Evolutionary conservation across 768 basidiomycete species (phyloP), one percentile per base, ranked within the genome.

Genomic region (Boletales sp.): DNA sequence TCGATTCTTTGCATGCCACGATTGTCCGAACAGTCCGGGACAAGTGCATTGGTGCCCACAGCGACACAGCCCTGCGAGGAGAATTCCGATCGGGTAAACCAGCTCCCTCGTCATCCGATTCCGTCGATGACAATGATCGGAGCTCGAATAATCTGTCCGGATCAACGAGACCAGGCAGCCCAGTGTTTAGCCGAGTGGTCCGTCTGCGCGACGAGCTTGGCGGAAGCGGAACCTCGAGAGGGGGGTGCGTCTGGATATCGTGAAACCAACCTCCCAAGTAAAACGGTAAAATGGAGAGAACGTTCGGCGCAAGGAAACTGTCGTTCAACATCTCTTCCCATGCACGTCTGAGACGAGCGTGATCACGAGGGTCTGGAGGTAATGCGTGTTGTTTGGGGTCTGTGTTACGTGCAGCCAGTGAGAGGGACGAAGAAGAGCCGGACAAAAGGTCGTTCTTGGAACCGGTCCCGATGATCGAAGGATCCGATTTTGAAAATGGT

Each of bases 291-390:
- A 87, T 73, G 15, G 81, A 75, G 52, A 81, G 69, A 8, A 82
- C 61, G 17, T 77, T 77, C 8, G 77, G 63, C 0, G 79, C 69
- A 32, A 88, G 68, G 59, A 86, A 85, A 15, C 80, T 72, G 19
- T 66, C 71, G 39, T 75, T 63, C 28, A 88, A 74, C 84, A 88
- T 85, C 36, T 76, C 74, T 46, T 82, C 79, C 84, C 86, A 88
- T 5, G 84, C 80, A 4, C 71, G 68, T 62, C 79, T 77, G 37
- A 89, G 73, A 47, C 74, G 73, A 13, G 76, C 69, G 57, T 89
- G 86, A 58, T 88, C 83, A 54, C 80, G 78, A 15, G 80, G 80
- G 58, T 84, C 63, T 2, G 67, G 65, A 4, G 63, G 58, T 8
- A 60, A 50, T n/a, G 45, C 44, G 32, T 54, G 39, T 28, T 28